Conservation (phyloP, 495 filamentous ascomycete genomes). For the Podospora australis region DNA sequence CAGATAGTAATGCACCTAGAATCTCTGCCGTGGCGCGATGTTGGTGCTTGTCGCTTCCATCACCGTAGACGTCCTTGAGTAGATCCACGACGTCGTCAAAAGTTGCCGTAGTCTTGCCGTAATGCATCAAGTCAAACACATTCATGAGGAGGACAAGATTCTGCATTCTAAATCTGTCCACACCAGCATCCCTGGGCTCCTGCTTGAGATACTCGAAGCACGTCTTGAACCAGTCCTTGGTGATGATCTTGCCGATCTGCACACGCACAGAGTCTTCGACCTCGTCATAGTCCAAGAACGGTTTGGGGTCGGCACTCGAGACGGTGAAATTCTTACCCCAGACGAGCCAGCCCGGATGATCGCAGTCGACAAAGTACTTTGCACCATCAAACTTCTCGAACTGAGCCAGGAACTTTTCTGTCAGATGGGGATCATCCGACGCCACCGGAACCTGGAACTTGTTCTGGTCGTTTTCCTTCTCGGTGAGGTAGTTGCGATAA, state of each 20-base stretch:
- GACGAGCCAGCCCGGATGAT: slow-evolving; percentile 95
- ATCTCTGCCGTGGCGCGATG: slow-evolving; percentile 96
- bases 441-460: slow-evolving; percentile 67
- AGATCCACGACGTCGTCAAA: slow-evolving; percentile 86
- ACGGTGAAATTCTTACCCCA: slow-evolving; percentile 83
- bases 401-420: slow-evolving; percentile 63
- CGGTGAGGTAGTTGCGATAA: slow-evolving; percentile 75
- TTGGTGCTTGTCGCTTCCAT: slow-evolving; percentile 96
- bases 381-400: slow-evolving; percentile 71
- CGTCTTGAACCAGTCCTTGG: slow-evolving; percentile 75
- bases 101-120: slow-evolving; percentile 63
- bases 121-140: slow-evolving; percentile 78
- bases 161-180: slow-evolving; percentile 84
- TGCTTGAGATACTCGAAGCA: slow-evolving; percentile 94
- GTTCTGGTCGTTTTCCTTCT: slow-evolving; percentile 66
- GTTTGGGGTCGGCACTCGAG: slow-evolving; percentile 59
- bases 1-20: slow-evolving; percentile 72
- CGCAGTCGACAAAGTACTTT: slow-evolving; percentile 83
- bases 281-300: slow-evolving; percentile 75
- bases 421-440: slow-evolving; percentile 68
- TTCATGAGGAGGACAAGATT: slow-evolving; percentile 80
- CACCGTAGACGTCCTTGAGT: slow-evolving; percentile 66
- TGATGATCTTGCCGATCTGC: slow-evolving; percentile 74
- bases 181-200: slow-evolving; percentile 75
- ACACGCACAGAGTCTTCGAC: slow-evolving; percentile 67